Percentiles rank a stretch among this genome's conserved stretches.
phyloP scores from a whole-genome alignment of 78 protist genomes.

The Dictyostelium purpureum region DNA sequence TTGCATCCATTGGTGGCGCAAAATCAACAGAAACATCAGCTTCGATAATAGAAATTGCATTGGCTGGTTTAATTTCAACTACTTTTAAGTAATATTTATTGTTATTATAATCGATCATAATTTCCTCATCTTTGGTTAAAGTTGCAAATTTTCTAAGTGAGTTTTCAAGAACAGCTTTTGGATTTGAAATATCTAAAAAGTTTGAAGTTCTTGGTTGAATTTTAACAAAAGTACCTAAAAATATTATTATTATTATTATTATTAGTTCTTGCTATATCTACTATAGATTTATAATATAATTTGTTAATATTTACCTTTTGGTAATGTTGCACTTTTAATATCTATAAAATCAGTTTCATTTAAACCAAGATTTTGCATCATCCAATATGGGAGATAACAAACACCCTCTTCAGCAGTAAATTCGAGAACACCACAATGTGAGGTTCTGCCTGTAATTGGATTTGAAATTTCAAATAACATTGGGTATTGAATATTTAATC shows the following conservation, averaged over 20 bases:
- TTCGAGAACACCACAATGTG: slow-evolving; percentile 91
- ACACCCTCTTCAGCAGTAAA: slow-evolving; percentile 90
- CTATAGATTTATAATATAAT: no score
- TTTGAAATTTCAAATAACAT: slow-evolving; percentile 79
- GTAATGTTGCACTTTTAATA: slow-evolving; percentile 66
- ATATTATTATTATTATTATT: no score
- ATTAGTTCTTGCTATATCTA: no score
- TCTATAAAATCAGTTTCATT: slow-evolving; percentile 55
- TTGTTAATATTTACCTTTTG: neutral
- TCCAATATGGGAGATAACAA: slow-evolving; percentile 88
- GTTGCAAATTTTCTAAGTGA: slow-evolving; percentile 80
- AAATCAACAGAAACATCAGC: slow-evolving; percentile 93
- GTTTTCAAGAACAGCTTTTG: slow-evolving; percentile 90
- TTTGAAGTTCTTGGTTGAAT: slow-evolving; percentile 88
- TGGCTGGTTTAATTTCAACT: slow-evolving; percentile 77
- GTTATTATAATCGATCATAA: slow-evolving; percentile 82
- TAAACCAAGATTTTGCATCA: slow-evolving; percentile 83
- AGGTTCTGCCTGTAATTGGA: slow-evolving; percentile 22
- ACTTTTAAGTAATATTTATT: slow-evolving; percentile 73
- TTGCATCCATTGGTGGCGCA: slow-evolving; percentile 87
- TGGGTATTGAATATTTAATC: slow-evolving; percentile 75
- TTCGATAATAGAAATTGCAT: slow-evolving; percentile 92
- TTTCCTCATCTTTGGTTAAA: slow-evolving; percentile 83
- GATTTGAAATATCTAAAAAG: slow-evolving; percentile 90
- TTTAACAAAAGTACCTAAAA: slow-evolving; percentile 83